A percentile compares a stretch with the other conserved stretches of the same genome.
Conservation (phyloP, 768 basidiomycete species). For the Mycena capillaripes region DNA sequence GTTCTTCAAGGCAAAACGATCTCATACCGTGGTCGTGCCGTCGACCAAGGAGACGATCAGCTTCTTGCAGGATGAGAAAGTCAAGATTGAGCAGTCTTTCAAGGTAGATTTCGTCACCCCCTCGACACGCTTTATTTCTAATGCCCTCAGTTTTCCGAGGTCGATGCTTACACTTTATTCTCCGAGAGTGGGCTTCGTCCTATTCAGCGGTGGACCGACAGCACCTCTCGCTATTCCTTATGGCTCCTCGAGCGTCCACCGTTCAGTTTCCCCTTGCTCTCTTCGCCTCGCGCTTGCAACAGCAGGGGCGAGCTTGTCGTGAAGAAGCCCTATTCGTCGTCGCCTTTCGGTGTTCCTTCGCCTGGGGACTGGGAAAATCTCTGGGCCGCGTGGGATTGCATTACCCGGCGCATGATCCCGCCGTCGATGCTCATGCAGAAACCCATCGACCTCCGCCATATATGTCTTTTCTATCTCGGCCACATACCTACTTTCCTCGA, state of each 20-base stretch:
- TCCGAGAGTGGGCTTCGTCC: constrained; percentile 82
- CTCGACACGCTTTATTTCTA: not conserved
- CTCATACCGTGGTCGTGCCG: constrained; percentile 71
- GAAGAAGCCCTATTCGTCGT: constrained; percentile 44
- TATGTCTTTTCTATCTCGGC: constrained; percentile 96
- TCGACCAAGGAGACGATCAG: constrained; percentile 55
- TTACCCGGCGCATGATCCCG: constrained; percentile 90
- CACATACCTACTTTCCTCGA: constrained; percentile 96
- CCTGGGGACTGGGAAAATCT: constrained; percentile 84
- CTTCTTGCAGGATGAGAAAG: constrained; percentile 79
- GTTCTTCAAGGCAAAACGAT: constrained; percentile 77
- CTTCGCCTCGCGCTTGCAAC: constrained; percentile 50
- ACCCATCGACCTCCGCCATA: constrained; percentile 94
- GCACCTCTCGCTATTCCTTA: constrained; percentile 78
- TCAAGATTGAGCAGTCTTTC: constrained; percentile 89
- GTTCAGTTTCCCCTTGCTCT: constrained; percentile 80
- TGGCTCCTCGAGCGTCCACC: constrained; percentile 93
- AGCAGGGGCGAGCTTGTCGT: constrained; percentile 38
- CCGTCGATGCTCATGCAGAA: constrained; percentile 87
- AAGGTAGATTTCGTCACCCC: constrained; percentile 69
- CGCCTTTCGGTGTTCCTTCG: constrained; percentile 79
- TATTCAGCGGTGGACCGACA: constrained; percentile 89
- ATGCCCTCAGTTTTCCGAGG: constrained; percentile 78
- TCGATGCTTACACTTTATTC: constrained; percentile 80
- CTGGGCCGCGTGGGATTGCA: constrained; percentile 92